Conservation (phyloP, 306 rosid species). For the Quillaja saponaria region DNA sequence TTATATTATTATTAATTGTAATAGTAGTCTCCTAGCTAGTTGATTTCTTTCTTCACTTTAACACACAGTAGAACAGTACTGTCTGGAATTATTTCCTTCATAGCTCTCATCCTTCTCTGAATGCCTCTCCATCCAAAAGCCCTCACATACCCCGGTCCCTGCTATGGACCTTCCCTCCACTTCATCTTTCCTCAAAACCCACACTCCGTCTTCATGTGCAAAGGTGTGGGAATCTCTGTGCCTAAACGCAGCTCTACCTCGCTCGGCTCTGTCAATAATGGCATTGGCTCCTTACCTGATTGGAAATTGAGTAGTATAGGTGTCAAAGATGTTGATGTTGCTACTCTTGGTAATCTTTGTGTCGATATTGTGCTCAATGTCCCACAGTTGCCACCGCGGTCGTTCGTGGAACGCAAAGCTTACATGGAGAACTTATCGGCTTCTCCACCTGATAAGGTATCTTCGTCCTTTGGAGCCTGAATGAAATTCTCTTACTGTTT, state of each 20-base stretch:
- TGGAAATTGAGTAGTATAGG: conserved; percentile 35
- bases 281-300: conserved; percentile 21
- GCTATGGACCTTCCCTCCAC: conserved; percentile 39
- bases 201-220: conserved; percentile 32
- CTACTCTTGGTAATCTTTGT: conserved; percentile 87
- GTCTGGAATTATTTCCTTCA: neutral
- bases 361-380: conserved; percentile 87
- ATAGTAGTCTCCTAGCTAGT: no score
- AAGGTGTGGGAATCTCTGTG: conserved; percentile 37
- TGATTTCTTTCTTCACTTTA: no score
- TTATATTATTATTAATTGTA: no score
- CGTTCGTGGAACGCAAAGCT: conserved; percentile 53
- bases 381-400: conserved; percentile 72
- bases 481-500: neutral
- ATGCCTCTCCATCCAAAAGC: conserved; percentile 58
- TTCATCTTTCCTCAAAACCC: conserved; percentile 26
- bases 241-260: conserved; percentile 28
- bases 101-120: conserved; percentile 30
- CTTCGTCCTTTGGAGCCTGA: neutral
- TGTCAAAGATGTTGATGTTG: conserved; percentile 64
- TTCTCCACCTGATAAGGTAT: conserved; percentile 82
- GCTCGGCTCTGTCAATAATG: conserved; percentile 20
- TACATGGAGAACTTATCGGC: conserved; percentile 75
- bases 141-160: conserved; percentile 40
- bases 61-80: no score